Evolutionary conservation across 805 yeast genomes (phyloP).

Genomic region (Dipodascus albidus): DNA sequence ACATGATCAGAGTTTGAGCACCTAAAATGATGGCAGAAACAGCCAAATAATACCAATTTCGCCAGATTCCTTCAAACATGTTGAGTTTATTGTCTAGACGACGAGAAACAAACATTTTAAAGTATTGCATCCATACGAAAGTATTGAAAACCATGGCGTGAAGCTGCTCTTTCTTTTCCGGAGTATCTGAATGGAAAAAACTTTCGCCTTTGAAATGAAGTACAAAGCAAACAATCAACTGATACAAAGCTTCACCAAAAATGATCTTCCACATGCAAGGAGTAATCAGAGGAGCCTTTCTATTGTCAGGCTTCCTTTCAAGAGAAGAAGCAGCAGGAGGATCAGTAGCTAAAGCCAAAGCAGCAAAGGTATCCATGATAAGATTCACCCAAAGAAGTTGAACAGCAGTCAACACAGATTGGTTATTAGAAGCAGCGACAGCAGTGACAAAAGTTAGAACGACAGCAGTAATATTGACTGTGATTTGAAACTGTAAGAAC

Average conservation of each 20-base stretch:
- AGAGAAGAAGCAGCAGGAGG: conserved; percentile 80
- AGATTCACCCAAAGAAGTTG: conserved; percentile 95
- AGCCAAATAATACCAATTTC: conserved; percentile 70
- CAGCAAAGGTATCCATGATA: conserved; percentile 97
- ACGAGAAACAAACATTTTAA: conserved; percentile 83
- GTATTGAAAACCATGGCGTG: conserved; percentile 87
- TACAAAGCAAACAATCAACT: conserved; percentile 66
- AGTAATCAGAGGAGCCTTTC: conserved; percentile 67
- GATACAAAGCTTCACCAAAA: conserved; percentile 71
- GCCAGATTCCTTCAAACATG: conserved; percentile 68
- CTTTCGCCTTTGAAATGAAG: conserved; percentile 68
- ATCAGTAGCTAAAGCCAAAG: conserved; percentile 94
- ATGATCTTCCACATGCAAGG: conserved; percentile 99
- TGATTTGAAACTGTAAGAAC: conserved; percentile 90
- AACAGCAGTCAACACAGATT: conserved; percentile 90
- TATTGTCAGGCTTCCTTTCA: conserved; percentile 73
- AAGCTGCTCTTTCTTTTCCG: conserved; percentile 34
- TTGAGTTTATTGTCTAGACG: conserved; percentile 78
- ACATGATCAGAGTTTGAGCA: conserved; percentile 83
- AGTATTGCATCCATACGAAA: conserved; percentile 96
- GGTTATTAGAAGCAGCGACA: conserved; percentile 66
- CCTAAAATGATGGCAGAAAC: conserved; percentile 71
- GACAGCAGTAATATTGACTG: conserved; percentile 96
- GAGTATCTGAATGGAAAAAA: conserved; percentile 34
- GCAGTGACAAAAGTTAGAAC: conserved; percentile 88